Base-by-base conservation (phyloP, 2,329 filamentous ascomycete genomes). In the Graphilbum fragrans region DNA sequence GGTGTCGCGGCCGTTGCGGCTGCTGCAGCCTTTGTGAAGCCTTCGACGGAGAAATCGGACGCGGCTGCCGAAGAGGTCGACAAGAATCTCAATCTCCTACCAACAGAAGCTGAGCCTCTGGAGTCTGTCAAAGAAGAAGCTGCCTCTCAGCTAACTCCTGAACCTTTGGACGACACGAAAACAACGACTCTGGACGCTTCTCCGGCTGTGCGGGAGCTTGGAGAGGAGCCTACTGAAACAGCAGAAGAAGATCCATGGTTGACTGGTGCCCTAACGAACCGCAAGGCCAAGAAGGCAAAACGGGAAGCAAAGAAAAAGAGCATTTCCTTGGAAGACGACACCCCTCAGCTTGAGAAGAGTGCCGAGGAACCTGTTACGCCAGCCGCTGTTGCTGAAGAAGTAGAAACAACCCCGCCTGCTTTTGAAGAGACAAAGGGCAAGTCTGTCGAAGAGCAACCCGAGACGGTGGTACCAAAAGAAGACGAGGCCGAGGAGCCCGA, bases 231-330 rank as follows among this genome's bases (percentile, higher is more conserved):
- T 7, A 29, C 25, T 8, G 25, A 29, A 33, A 6, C n/a, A 12
- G 31, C 31, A 17, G 16, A 33, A 33, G 31, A 33, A n/a, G 31
- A 33, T 6, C 9, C 31, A 33, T 12, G 10, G 6, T 6, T n/a
- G 10, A 17, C n/a, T 12, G 33, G 11, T 19, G n/a, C n/a, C n/a
- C n/a, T n/a, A n/a, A n/a, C n/a, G n/a, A n/a, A n/a, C 25, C 8
- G 8, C 25, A 29, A 29, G 14, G 25, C 38, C 18, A 45, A 45
- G 23, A 41, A 47, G 35, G 37, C 39, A 25, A 33, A 11, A 22
- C 36, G 36, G 20, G 25, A 27, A 27, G 17, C 17, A 25, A 23
- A 29, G 27, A 25, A n/a, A 23, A 41, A 23, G 38, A 39, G 35
- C 5, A 39, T n/a, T 19, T 20, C 19, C 29, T 39, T 16, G 37